Conservation (phyloP, 2,329 filamentous ascomycete genomes). For the Alternaria sp. region DNA sequence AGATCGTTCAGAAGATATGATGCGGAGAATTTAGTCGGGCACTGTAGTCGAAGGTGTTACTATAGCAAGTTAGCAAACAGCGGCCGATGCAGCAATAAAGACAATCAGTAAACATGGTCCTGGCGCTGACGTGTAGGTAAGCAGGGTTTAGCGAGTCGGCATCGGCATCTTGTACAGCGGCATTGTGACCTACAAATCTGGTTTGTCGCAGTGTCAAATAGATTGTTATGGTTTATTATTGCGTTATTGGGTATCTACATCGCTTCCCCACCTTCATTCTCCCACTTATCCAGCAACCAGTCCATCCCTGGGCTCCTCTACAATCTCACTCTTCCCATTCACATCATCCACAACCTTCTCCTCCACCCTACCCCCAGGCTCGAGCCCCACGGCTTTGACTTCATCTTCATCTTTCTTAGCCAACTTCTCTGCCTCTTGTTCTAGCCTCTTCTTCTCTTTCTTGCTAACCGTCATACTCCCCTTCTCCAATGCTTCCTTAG, state of each 20-base stretch:
- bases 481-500: slow-evolving; percentile 85
- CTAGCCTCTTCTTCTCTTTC: slow-evolving; percentile 61
- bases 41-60: not conserved
- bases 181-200: not conserved
- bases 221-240: not conserved
- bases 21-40: not conserved
- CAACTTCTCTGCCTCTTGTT: slow-evolving; percentile 52
- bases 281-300: slow-evolving; percentile 40
- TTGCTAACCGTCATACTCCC: slow-evolving; percentile 79
- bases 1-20: not conserved
- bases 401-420: slow-evolving; percentile 50
- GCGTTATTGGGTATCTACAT: not conserved
- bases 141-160: not conserved
- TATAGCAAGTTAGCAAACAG: not conserved
- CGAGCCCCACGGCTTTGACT: slow-evolving; percentile 30
- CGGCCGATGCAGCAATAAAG: slow-evolving; percentile 7
- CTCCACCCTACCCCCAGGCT: slow-evolving; percentile 56
- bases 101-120: not conserved
- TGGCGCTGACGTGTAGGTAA: not conserved
- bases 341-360: slow-evolving; percentile 54
- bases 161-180: not conserved
- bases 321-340: slow-evolving; percentile 27
- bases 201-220: not conserved
- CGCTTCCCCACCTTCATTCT: not conserved
- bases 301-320: slow-evolving; percentile 56